phyloP scores from a whole-genome alignment of 2,329 filamentous ascomycete species.

The Penicillium janthinellum region DNA sequence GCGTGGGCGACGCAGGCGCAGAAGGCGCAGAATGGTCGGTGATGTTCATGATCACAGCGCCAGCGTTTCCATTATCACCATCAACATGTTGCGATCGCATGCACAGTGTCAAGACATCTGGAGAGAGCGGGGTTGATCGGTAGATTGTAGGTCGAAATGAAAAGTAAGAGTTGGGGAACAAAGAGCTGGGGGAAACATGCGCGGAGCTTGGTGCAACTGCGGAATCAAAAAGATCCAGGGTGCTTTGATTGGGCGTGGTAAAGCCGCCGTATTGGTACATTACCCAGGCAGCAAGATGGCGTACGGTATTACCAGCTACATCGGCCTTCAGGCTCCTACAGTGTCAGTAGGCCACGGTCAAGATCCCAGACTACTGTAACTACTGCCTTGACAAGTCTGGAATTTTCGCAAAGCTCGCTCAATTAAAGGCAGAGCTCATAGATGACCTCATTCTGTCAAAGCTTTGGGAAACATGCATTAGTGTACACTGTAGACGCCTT shows the following conservation, averaged over 20 bases:
- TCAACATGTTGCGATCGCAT: constrained; percentile 4
- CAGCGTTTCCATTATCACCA: constrained; percentile 12
- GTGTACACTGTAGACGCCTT: not conserved
- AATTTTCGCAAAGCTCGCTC: too few relatives aligned
- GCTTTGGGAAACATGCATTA: too few relatives aligned
- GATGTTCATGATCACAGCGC: constrained; percentile 36
- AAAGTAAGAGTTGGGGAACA: not conserved
- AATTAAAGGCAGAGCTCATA: not conserved
- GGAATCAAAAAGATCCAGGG: not conserved
- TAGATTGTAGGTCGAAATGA: not conserved
- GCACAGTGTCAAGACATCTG: not conserved
- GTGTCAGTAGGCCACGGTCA: too few relatives aligned
- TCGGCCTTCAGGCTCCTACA: not conserved
- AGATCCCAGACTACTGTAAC: too few relatives aligned
- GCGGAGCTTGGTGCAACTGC: constrained; percentile 9
- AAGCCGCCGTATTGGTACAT: constrained; percentile 2
- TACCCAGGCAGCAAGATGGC: not conserved
- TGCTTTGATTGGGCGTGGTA: not conserved
- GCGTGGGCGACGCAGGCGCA: constrained; percentile 22
- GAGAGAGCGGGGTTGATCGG: not conserved
- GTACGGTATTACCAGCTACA: not conserved
- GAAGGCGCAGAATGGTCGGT: constrained; percentile 21
- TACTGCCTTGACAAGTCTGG: too few relatives aligned
- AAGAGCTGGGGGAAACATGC: not conserved
- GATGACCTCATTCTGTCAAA: not conserved